Evolutionary conservation across 2,329 filamentous ascomycete genomes (phyloP).

Genomic region (Ampelomyces quisqualis): DNA sequence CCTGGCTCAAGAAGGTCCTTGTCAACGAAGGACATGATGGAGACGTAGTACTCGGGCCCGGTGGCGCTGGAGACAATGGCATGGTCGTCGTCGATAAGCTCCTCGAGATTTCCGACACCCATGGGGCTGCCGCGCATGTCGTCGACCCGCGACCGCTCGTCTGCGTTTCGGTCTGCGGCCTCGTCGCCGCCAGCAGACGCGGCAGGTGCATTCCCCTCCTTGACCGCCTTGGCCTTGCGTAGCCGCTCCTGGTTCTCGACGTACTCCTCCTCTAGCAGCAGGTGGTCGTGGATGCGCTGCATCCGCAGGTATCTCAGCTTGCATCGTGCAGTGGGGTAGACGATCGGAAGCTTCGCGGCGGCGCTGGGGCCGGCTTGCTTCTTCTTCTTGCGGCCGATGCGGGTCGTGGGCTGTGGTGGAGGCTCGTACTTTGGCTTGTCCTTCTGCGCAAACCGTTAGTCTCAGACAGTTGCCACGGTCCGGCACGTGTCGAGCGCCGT

Average conservation of each 20-base stretch:
- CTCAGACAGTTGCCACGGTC: slow-evolving; percentile 1
- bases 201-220: slow-evolving; percentile 58
- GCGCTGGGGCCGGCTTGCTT: slow-evolving; percentile 91
- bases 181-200: slow-evolving; percentile 66
- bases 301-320: slow-evolving; percentile 95
- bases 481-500: slow-evolving; percentile 3
- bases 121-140: slow-evolving; percentile 98
- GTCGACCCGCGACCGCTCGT: slow-evolving; percentile 91
- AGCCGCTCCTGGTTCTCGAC: slow-evolving; percentile 98
- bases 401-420: slow-evolving; percentile 92
- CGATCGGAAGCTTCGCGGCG: slow-evolving; percentile 87
- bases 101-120: slow-evolving; percentile 95
- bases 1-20: slow-evolving; percentile 97
- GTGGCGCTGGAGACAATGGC: slow-evolving; percentile 98
- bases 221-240: slow-evolving; percentile 78
- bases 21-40: slow-evolving; percentile 99
- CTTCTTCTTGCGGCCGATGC: slow-evolving; percentile 98
- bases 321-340: slow-evolving; percentile 95
- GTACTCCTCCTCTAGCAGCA: slow-evolving; percentile 95
- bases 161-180: slow-evolving; percentile 82
- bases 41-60: slow-evolving; percentile 97
- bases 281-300: slow-evolving; percentile 97
- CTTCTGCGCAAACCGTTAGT: slow-evolving; percentile 62
- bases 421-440: slow-evolving; percentile 99
- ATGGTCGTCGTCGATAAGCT: slow-evolving; percentile 99